Evolutionary conservation across 2,329 filamentous ascomycete genomes (phyloP).

Genomic region (Talaromyces amestolkiae): DNA sequence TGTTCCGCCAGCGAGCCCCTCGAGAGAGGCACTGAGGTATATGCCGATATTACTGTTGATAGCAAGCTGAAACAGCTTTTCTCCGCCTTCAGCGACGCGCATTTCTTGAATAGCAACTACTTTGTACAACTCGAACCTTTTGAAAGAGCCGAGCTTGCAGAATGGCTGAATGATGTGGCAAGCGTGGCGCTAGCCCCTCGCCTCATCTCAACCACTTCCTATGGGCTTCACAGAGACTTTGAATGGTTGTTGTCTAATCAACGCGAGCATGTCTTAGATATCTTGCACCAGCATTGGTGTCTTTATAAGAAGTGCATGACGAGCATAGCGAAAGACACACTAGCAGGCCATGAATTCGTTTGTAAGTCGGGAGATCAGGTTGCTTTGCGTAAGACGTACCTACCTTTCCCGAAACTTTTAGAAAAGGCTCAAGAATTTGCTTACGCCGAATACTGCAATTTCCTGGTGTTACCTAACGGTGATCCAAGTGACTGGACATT

Average conservation of each 20-base stretch:
- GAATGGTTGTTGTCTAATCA: not conserved
- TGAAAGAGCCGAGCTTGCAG: not conserved
- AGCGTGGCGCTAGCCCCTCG: not conserved
- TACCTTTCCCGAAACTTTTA: not conserved
- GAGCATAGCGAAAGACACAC: not conserved
- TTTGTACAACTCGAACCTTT: not conserved
- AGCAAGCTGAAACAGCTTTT: not conserved
- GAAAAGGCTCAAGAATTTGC: not conserved
- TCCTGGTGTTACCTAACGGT: not conserved
- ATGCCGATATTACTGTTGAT: not conserved
- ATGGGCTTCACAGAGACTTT: not conserved
- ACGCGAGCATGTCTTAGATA: not conserved
- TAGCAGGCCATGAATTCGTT: not conserved
- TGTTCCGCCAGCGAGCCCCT: not conserved
- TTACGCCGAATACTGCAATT: not conserved
- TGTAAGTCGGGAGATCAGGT: not conserved
- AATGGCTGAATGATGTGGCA: not conserved
- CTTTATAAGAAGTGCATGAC: not conserved
- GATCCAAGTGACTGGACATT: not conserved
- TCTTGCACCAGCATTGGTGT: not conserved
- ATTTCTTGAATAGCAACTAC: not conserved
- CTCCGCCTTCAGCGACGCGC: not conserved
- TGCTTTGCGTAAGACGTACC: not conserved
- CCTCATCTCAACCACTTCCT: not conserved
- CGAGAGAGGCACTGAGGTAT: not conserved